These are phyloP conservation scores for Westerdykella aurantiaca DNA, from an alignment of 2,329 filamentous ascomycete species.

Conservation along the genomic window DNA sequence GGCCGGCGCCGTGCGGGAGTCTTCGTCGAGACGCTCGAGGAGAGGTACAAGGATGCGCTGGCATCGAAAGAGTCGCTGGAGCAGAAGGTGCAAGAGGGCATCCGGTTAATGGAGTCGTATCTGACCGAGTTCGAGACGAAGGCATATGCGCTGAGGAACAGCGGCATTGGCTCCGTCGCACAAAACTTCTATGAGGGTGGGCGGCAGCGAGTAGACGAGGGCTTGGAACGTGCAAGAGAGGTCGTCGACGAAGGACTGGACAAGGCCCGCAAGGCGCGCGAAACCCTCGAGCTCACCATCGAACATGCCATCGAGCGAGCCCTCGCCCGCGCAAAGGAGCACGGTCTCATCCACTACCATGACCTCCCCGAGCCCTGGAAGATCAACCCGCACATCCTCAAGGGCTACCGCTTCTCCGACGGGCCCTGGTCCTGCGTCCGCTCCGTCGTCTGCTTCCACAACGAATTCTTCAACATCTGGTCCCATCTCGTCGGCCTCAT, in stretches of 20 bases:
- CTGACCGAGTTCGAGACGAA: slow-evolving; percentile 78
- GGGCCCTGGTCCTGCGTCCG: slow-evolving; percentile 83
- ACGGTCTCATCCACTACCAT: slow-evolving; percentile 80
- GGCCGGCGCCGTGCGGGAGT: slow-evolving; percentile 78
- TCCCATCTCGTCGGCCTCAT: slow-evolving; percentile 87
- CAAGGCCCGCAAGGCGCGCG: slow-evolving; percentile 71
- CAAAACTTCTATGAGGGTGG: slow-evolving; percentile 71
- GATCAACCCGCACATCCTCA: slow-evolving; percentile 87
- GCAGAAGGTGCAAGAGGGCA: slow-evolving; percentile 83
- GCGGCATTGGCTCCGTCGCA: slow-evolving; percentile 67
- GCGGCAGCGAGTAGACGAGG: slow-evolving; percentile 72
- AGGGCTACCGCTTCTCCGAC: slow-evolving; percentile 89
- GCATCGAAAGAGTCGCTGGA: slow-evolving; percentile 79
- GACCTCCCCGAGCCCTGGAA: slow-evolving; percentile 89
- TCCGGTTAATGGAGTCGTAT: slow-evolving; percentile 80
- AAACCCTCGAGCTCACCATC: slow-evolving; percentile 50
- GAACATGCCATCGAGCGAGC: slow-evolving; percentile 81
- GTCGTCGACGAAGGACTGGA: slow-evolving; percentile 77
- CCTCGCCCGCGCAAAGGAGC: slow-evolving; percentile 66
- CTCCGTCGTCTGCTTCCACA: slow-evolving; percentile 78
- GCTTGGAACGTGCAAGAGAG: slow-evolving; percentile 66
- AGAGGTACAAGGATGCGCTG: slow-evolving; percentile 78
- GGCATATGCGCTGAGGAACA: slow-evolving; percentile 72
- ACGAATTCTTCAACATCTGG: slow-evolving; percentile 98
- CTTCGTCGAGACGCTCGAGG: slow-evolving; percentile 87